Base-by-base conservation (phyloP, 352 stramenopile species). In the Pythium myriotylum region DNA sequence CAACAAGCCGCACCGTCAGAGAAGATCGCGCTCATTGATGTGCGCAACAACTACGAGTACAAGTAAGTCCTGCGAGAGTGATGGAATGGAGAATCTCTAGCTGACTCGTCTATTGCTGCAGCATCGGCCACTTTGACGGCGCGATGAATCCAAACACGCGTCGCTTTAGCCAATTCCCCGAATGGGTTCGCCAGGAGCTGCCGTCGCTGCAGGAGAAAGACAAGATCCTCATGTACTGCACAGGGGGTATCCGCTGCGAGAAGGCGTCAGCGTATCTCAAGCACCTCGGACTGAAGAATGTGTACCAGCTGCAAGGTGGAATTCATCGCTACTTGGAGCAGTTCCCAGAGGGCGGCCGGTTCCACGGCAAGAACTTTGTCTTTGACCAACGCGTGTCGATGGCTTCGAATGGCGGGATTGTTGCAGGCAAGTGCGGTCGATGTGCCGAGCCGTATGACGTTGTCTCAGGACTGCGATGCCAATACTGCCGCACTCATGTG, bases 151-250 rank as follows among this genome's bases (percentile, higher is more conserved):
- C 85, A 26, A 88, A 89, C 37, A 95, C 85, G 50, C 78, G 85
- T 24, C 80, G 84, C 62, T 93, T 95, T 56, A 77, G 82, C 2
- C 79, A 89, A 46, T 95, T 95, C 54, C 86, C 86, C 1, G 67
- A 86, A 14, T 91, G 76, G 78, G 82, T 81, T 43, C 73, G 73
- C 23, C 55, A 74, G 6, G 59, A 89, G 53, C 66, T 95, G 4
- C 74, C 81, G 2, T 62, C 59, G 37, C 59, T 95, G 20, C 68
- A 87, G 58, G 56, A 77, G 51, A 89, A 92, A 50, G 68, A 84
- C 47, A 86, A 85, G 55, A 84, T 95, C 58, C 71, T 95, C 72
- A 92, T 95, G 86, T 94, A 92, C 65, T 94, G 86, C 72, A 94
- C 86, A 0, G 86, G 86, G 29, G 86, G 86, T 58, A 87, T 94